Conservation (phyloP, 306 rosid genomes). For the Crotalaria pallida region DNA sequence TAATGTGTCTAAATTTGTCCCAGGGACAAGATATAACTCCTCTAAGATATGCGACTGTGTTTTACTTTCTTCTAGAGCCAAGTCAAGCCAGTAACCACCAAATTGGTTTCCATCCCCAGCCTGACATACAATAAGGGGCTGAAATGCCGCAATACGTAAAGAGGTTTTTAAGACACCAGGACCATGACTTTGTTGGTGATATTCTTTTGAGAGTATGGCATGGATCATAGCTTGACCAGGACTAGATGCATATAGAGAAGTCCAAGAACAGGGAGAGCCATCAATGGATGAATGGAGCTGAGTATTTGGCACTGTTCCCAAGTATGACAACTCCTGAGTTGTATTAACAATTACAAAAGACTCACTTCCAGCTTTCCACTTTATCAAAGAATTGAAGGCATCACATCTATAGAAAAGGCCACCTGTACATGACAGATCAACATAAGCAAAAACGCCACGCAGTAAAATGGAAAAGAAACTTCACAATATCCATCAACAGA, state of each 20-base stretch:
- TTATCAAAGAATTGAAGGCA: conserved; percentile 67
- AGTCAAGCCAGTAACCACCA: conserved; percentile 86
- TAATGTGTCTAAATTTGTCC: conserved; percentile 54
- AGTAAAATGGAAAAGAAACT: conserved; percentile 10
- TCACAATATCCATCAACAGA: conserved; percentile 6
- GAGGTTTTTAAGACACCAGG: conserved; percentile 70
- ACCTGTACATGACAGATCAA: conserved; percentile 50
- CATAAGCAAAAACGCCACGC: conserved; percentile 24
- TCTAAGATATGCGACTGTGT: conserved; percentile 44
- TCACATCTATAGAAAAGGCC: conserved; percentile 72
- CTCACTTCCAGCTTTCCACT: conserved; percentile 82
- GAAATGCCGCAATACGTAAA: conserved; percentile 61
- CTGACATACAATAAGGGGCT: conserved; percentile 60
- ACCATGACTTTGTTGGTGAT: conserved; percentile 46
- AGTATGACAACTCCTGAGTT: conserved; percentile 43
- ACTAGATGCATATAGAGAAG: conserved; percentile 60
- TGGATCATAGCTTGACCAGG: conserved; percentile 73
- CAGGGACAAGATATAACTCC: conserved; percentile 72
- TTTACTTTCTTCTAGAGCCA: conserved; percentile 50
- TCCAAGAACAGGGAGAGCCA: conserved; percentile 76
- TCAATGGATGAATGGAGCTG: conserved; percentile 36
- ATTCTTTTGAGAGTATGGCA: conserved; percentile 64
- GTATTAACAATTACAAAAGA: conserved; percentile 63
- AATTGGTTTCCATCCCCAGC: conserved; percentile 77
- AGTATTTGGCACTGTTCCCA: conserved; percentile 36